These are phyloP conservation scores for Penicillium brevicompactum DNA, from an alignment of 2,329 filamentous ascomycete species.

Conservation along the genomic window DNA sequence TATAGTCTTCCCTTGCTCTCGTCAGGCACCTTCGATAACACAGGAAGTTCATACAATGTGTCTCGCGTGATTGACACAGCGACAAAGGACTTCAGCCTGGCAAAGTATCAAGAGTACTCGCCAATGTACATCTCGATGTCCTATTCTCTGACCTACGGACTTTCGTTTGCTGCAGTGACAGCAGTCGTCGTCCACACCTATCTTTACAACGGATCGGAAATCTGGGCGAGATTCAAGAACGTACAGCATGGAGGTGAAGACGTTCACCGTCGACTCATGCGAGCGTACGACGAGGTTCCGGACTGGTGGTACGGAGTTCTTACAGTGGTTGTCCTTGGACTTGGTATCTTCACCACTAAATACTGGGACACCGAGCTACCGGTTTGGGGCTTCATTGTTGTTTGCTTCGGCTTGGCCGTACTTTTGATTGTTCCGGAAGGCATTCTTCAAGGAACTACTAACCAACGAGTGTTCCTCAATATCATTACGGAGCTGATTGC, in stretches of 20 bases:
- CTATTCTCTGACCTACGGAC: conserved; percentile 39
- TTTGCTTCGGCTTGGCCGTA: conserved; percentile 39
- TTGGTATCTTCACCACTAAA: conserved; percentile 34
- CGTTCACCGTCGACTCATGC: conserved; percentile 67
- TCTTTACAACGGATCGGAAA: conserved; percentile 38
- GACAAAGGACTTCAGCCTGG: conserved; percentile 32
- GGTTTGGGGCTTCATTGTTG: conserved; percentile 43
- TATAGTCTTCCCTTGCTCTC: conserved; percentile 31
- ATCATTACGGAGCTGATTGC: conserved; percentile 38
- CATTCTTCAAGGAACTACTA: conserved; percentile 37
- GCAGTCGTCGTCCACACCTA: conserved; percentile 37
- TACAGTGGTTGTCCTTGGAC: conserved; percentile 34
- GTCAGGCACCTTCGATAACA: conserved; percentile 36
- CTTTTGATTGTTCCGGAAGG: conserved; percentile 46
- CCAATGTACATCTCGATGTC: conserved; percentile 42
- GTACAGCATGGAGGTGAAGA: conserved; percentile 51
- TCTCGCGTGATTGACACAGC: conserved; percentile 31
- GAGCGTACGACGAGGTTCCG: conserved; percentile 63
- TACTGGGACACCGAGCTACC: conserved; percentile 43
- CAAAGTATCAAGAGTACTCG: conserved; percentile 43
- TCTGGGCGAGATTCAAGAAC: conserved; percentile 37
- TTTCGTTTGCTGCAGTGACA: conserved; percentile 41
- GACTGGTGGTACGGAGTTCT: conserved; percentile 60
- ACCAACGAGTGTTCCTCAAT: conserved; percentile 33
- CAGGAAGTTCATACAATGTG: conserved; percentile 33